Base-by-base conservation (phyloP, 805 yeast genomes). In the Ogataea nakhonphanomensis region DNA sequence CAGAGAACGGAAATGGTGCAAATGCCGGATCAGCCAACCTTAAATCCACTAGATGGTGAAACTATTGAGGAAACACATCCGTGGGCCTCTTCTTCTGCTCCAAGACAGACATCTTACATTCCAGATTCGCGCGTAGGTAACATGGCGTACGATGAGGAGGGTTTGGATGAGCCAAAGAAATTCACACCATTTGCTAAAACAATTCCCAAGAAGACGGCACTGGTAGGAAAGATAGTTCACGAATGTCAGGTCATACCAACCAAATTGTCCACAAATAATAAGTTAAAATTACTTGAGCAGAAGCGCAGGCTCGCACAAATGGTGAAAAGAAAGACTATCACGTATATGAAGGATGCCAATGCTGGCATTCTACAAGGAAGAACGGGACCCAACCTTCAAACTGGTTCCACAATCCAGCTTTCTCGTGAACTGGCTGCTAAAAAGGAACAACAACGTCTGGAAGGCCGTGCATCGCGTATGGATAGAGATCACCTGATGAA, bases 381-480 rank as follows among this genome's bases (percentile, higher is more conserved):
- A 55, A 85, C 95, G 2, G 95, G 95, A 36, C 89, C 91, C 45
- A 81, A 88, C 8, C 77, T 89, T 61, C 78, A 75, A 42, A 75
- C 81, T 55, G 69, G 84, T 50, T 69, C 78, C 51, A 77, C 81
- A 20, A 81, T 90, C 22, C 74, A 78, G 30, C 83, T 88, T 70
- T 74, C 88, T 57, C 69, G 70, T 42, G 79, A 73, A 51, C 70
- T 71, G 53, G 68, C 72, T 17, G 66, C 59, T 30, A 74, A 87
- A 66, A 69, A 69, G 41, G 79, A 74, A 50, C 76, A 71, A 49
- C 65, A 69, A 21, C 67, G 67, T 49, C 67, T 70, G 50, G 95
- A 86, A 50, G 95, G 93, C 37, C 82, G 95, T 58, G 95, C 97
- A 25, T 87, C 85, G 50, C 78, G 99, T 61, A 86, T 93, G 83